Base-by-base conservation (phyloP, 2,329 filamentous ascomycete genomes). In the Fusarium oligoseptatum region DNA sequence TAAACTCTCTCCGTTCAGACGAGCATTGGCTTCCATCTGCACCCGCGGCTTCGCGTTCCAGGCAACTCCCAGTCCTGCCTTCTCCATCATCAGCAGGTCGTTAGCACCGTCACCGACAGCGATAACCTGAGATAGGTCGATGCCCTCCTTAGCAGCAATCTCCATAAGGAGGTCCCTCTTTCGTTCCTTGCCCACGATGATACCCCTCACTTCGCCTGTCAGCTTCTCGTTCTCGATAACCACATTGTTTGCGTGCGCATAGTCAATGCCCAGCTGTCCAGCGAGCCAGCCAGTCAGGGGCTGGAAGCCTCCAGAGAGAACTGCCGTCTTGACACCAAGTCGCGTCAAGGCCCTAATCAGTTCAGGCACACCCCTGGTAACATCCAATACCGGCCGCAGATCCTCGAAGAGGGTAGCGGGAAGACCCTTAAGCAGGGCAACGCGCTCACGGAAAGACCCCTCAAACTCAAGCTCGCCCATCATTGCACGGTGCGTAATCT, bases 401-500 rank as follows among this genome's bases (percentile, higher is more conserved):
- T 93, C 89, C 68, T 95, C 91, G 78, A 97, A 97, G 17, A 98
- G 92, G 66, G 90, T 90, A 11, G 89, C 91, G 0, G 94, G 91
- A 9, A 98, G 91, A 36, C 95, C 96, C 77, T 92, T 93, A 45
- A 99, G 89, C 50, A 98, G 87, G 45, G 89, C 89, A 32, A 97
- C 95, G 22, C 97, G 90, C 81, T 94, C 94, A 67, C 92, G 91
- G 80, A 99, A 91, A 1, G 94, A 95, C 1, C 90, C 90, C 62
- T 95, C 92, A 77, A 99, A 99, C 82, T 98, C 95, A 39, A 98
- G 88, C 85, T 98, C 95, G 70, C 97, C 97, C 76, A 96, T 92
- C 97, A 99, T 99, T 39, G 97, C 96, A 37, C 95, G 93, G 69
- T 93, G 92, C 0, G 97, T 99, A 77, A 99, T 98, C 78, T 92